Conservation (phyloP, 352 stramenopile species). For the Pythium dissimile region DNA sequence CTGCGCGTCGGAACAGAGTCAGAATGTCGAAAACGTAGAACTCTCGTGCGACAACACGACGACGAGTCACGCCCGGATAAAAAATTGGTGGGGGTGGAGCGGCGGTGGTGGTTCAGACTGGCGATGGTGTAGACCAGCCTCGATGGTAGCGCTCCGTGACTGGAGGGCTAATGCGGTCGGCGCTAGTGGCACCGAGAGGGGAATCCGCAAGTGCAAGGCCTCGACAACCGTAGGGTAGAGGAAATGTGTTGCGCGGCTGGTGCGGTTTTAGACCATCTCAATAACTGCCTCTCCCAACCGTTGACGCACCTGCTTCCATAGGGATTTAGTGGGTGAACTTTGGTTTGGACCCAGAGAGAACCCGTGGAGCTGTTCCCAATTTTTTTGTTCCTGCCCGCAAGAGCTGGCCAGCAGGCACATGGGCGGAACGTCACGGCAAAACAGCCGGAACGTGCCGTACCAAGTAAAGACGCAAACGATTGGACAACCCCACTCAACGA, state of each 20-base stretch:
- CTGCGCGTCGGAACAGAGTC: not conserved
- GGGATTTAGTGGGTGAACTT: slow-evolving; percentile 1
- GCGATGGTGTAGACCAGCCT: too few relatives aligned
- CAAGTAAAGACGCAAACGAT: not conserved
- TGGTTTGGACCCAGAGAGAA: slow-evolving; percentile 9
- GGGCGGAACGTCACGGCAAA: slow-evolving; percentile 23
- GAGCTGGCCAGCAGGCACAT: slow-evolving; percentile 16
- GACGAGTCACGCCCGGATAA: slow-evolving; percentile 11
- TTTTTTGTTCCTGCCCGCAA: slow-evolving; percentile 15
- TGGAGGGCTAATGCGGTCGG: too few relatives aligned
- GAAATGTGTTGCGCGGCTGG: too few relatives aligned
- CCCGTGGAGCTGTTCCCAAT: not conserved
- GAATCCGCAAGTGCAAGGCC: not conserved
- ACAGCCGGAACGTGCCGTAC: slow-evolving; percentile 14
- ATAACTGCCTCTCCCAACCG: slow-evolving; percentile 6
- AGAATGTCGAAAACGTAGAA: too few relatives aligned
- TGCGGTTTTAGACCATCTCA: not conserved
- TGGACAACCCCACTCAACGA: not conserved
- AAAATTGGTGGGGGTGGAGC: not conserved
- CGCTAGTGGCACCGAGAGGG: too few relatives aligned
- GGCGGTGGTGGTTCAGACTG: not conserved
- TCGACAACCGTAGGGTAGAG: not conserved
- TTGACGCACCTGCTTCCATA: not conserved
- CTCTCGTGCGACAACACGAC: slow-evolving; percentile 2
- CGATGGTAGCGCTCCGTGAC: not conserved